These are phyloP conservation scores for Solanum lignicaule DNA, from an alignment of 257 asterid species.

Conservation along the genomic window DNA sequence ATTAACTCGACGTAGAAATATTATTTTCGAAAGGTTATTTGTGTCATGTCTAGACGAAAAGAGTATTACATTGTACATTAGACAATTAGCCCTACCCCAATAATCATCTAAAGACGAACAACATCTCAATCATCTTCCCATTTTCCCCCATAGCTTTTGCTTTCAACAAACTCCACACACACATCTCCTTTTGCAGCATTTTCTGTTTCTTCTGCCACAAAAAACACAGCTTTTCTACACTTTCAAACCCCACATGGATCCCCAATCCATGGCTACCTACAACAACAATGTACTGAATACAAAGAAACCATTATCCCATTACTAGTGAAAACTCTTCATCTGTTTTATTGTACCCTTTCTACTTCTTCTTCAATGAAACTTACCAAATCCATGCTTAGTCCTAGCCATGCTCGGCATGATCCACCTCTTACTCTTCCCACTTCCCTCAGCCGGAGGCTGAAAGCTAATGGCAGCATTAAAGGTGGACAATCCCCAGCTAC, in stretches of 20 bases:
- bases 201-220: background rate
- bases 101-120: conserved; percentile 9
- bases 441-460: conserved; percentile 74
- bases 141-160: background rate
- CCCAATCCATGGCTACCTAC: background rate
- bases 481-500: conserved; percentile 70
- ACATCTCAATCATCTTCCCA: conserved; percentile 16
- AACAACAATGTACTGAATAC: background rate
- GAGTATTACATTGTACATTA: background rate
- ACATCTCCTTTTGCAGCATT: background rate
- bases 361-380: conserved; percentile 26
- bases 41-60: no score
- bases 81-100: background rate
- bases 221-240: conserved; percentile 1
- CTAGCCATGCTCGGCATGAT: conserved; percentile 37
- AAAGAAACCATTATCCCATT: conserved; percentile 19
- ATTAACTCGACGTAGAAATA: rapidly evolving
- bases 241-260: background rate
- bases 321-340: conserved; percentile 34
- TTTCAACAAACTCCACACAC: conserved; percentile 4
- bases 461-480: conserved; percentile 61
- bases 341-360: conserved; percentile 44
- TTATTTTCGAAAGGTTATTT: no score
- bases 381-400: conserved; percentile 41
- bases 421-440: conserved; percentile 51